Evolutionary conservation across 2,329 filamentous ascomycete genomes (phyloP).

Genomic region (Didymella keratinophila): DNA sequence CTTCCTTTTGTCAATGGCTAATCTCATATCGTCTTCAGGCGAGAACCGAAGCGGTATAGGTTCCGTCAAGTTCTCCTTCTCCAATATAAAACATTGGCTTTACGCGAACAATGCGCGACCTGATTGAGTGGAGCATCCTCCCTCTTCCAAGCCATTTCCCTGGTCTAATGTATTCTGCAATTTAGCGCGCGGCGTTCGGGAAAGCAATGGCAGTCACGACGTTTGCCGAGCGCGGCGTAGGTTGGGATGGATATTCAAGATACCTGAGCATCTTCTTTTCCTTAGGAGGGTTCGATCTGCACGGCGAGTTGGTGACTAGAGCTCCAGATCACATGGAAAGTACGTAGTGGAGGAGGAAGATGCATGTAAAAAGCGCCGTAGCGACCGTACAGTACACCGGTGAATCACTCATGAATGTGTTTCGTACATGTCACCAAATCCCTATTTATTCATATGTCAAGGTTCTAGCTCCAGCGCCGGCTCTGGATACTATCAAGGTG

Average conservation of each 20-base stretch:
- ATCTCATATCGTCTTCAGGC: conserved; percentile 31
- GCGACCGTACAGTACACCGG: not conserved
- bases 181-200: conserved; percentile 34
- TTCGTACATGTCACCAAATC: not conserved
- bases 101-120: not conserved
- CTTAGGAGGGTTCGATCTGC: not conserved
- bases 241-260: conserved; percentile 23
- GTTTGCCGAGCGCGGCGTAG: conserved; percentile 2
- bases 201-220: not conserved
- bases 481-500: too few relatives aligned
- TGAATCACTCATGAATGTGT: not conserved
- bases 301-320: not conserved
- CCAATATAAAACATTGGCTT: not conserved
- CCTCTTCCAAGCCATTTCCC: conserved; percentile 10
- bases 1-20: conserved; percentile 34
- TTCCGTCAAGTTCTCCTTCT: not conserved
- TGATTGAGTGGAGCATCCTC: conserved; percentile 15
- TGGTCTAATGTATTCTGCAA: conserved; percentile 23
- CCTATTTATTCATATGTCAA: too few relatives aligned
- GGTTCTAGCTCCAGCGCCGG: too few relatives aligned
- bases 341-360: not conserved
- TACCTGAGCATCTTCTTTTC: conserved; percentile 30
- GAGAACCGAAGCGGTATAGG: conserved; percentile 44
- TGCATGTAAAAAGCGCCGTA: not conserved
- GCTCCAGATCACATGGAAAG: not conserved